These are phyloP conservation scores for Coemansia sp. DNA, from an alignment of 192 early-diverging fungal species.

Conservation along the genomic window DNA sequence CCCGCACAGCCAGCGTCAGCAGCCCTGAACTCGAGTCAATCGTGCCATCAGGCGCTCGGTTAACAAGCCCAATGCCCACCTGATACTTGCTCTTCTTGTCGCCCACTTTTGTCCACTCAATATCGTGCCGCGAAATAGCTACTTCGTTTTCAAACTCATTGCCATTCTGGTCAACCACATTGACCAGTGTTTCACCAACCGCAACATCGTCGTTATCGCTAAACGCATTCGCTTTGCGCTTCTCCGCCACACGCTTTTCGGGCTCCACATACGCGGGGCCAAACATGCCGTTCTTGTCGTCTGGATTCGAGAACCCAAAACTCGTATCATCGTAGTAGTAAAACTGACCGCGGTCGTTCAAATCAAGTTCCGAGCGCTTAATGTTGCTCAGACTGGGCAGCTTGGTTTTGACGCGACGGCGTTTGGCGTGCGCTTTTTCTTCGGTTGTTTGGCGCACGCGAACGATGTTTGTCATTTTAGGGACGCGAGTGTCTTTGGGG, in stretches of 20 bases:
- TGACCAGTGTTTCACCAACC: conserved; percentile 13
- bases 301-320: conserved; percentile 36
- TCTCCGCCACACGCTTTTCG: conserved; percentile 1
- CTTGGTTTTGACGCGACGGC: conserved; percentile 12
- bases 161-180: conserved; percentile 21
- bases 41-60: conserved; percentile 15
- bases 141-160: conserved; percentile 15
- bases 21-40: conserved; percentile 25
- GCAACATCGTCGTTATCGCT: conserved; percentile 46
- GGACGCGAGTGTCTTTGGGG: conserved; percentile 14
- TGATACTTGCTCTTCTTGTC: conserved; percentile 23
- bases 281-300: conserved; percentile 17
- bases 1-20: conserved; percentile 29
- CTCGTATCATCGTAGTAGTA: conserved; percentile 51
- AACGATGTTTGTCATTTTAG: conserved; percentile 44
- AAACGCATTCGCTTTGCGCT: conserved; percentile 16
- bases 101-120: conserved; percentile 29
- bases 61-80: conserved; percentile 27
- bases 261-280: conserved; percentile 18
- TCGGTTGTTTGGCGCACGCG: conserved; percentile 50
- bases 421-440: conserved; percentile 39
- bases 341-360: conserved; percentile 26
- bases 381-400: conserved; percentile 33
- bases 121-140: conserved; percentile 30
- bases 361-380: conserved; percentile 27